Percentiles rank a stretch among this genome's conserved stretches.
phyloP scores from a whole-genome alignment of 441 rosid genomes.

The Corymbia calophylla region DNA sequence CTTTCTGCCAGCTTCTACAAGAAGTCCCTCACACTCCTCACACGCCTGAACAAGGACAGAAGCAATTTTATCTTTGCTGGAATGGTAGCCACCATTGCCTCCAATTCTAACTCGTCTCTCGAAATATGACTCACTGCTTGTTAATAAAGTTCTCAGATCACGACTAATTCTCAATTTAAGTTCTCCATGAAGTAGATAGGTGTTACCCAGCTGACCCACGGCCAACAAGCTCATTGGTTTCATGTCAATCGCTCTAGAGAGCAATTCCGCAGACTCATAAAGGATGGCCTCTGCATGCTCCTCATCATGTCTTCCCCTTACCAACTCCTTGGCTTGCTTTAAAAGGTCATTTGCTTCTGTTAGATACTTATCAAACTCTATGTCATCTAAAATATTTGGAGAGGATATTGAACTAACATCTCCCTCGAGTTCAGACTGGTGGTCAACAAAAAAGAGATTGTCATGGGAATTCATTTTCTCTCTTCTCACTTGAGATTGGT shows the following conservation, averaged over 20 bases:
- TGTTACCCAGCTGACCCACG: conserved; percentile 65
- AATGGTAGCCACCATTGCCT: conserved; percentile 13
- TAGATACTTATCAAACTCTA: conserved; percentile 42
- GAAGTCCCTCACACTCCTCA: conserved; percentile 69
- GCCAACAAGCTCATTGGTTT: conserved; percentile 68
- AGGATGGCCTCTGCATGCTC: conserved; percentile 37
- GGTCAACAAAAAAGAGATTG: conserved; percentile 11
- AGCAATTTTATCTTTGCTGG: conserved; percentile 28
- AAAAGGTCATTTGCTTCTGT: conserved; percentile 46
- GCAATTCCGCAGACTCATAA: conserved; percentile 26
- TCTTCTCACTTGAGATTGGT: conserved; percentile 18
- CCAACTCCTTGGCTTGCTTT: conserved; percentile 41
- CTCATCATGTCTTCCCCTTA: conserved; percentile 26
- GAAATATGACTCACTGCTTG: conserved; percentile 20
- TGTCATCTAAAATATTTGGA: conserved; percentile 36
- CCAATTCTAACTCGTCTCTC: conserved; percentile 19
- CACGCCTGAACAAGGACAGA: conserved; percentile 42
- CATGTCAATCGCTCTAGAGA: conserved; percentile 42
- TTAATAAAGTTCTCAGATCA: conserved; percentile 45
- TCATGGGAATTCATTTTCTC: conserved; percentile 5
- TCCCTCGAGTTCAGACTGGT: conserved; percentile 2
- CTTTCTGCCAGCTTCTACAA: conserved; percentile 61
- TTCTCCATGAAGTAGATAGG: conserved; percentile 73
- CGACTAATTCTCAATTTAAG: conserved; percentile 52
- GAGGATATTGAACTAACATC: conserved; percentile 23